Conservation (phyloP, 2,329 filamentous ascomycete species). For the Stagonosporopsis vannaccii region DNA sequence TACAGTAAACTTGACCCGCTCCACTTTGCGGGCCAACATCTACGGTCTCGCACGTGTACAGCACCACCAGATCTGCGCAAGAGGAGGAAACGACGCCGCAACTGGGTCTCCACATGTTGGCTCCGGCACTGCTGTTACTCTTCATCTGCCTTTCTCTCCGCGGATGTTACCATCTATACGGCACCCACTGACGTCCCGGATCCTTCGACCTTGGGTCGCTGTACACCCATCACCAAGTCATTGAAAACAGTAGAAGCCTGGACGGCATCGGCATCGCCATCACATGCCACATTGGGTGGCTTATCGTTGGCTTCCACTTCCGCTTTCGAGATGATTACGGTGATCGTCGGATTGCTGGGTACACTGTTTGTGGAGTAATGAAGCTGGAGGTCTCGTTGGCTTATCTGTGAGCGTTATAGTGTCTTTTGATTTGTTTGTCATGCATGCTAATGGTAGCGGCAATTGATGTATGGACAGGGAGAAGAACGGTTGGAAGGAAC, state of each 20-base stretch:
- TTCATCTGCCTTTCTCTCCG: not conserved
- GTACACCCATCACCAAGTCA: not conserved
- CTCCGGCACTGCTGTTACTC: no score
- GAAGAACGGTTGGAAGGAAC: no score
- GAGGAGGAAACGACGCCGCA: no score
- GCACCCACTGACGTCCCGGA: not conserved
- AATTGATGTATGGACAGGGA: no score
- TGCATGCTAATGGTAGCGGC: no score
- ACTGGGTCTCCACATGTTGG: not conserved
- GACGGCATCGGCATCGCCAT: not conserved
- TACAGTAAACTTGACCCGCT: no score
- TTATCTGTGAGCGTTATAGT: no score
- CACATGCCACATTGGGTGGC: not conserved
- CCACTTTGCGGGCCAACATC: no score
- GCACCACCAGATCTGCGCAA: no score
- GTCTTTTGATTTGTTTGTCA: no score
- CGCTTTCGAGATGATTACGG: not conserved
- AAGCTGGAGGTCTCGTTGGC: no score
- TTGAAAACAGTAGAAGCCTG: not conserved
- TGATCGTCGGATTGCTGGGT: not conserved
- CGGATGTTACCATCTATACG: not conserved
- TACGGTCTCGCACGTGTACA: no score
- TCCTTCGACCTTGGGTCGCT: not conserved
- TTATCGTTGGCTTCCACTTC: not conserved
- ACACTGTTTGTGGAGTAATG: not conserved